Base-by-base conservation (phyloP, 2,329 filamentous ascomycete species). In the Cladosporium sp. region DNA sequence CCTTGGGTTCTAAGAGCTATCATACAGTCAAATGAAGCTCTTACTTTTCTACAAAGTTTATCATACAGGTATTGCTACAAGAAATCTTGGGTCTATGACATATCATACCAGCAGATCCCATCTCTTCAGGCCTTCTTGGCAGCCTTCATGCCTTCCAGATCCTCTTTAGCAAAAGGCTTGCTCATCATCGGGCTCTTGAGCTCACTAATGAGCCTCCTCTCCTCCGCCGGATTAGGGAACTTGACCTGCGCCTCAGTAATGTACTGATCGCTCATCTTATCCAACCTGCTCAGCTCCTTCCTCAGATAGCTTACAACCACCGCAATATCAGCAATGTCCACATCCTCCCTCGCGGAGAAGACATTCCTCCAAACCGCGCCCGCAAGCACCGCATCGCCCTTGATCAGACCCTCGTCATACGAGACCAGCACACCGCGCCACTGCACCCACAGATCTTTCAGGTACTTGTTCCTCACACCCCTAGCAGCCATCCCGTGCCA, bases 311-410 rank as follows among this genome's bases (percentile, higher is more conserved):
- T 80, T 22, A 86, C 83, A 54, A 90, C 81, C 59, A 77, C 73
- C 4, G 84, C 85, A 57, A 90, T 68, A 65, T 81, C 80, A 49
- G 75, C 75, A 66, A 85, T 78, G 71, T 89, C 83, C 17, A 87
- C 78, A 56, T 86, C 79, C 58, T 83, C 78, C 45, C 77, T 78
- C 20, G 84, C 90, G 76, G 93, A 91, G 80, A 91, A 96, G 57
- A 99, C 71, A 74, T 97, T 97, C 68, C 94, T 83, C 94, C 94
- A 99, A 48, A 99, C 79, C 8, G 94, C 94, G 40, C 88, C 81
- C 3, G 87, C 90, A 13, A 94, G 79, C 57, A 90, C 83, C 13
- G 89, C 86, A 70, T 95, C 90, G 9, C 88, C 88, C 72, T 86
- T 87, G 64, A 86, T 79, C 44, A 95, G 70, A 0, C 89, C 90